Evolutionary conservation across 805 yeast genomes (phyloP).

Genomic region (Candida cerambycidarum): DNA sequence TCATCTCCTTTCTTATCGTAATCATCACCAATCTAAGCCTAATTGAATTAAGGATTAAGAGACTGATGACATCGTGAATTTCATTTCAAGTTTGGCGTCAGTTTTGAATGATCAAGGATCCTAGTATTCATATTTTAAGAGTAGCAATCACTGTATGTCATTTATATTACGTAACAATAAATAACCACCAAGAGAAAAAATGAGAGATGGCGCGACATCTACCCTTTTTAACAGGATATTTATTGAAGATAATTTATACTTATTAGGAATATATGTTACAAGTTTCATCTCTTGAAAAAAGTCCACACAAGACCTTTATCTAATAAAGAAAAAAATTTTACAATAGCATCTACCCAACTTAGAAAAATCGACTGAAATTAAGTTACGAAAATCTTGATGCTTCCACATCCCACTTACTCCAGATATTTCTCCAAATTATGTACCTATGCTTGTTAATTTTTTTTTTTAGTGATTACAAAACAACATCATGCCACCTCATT

Average conservation of each 20-base stretch:
- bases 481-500: background rate
- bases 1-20: background rate
- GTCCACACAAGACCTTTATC: background rate
- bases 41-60: background rate
- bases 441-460: background rate
- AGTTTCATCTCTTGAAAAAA: slow-evolving; percentile 2
- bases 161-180: background rate
- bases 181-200: background rate
- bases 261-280: slow-evolving; percentile 1
- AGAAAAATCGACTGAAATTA: background rate
- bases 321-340: background rate
- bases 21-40: background rate
- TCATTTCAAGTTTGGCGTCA: background rate
- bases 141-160: background rate
- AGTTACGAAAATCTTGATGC: background rate
- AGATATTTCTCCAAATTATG: background rate
- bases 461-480: background rate
- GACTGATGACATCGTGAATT: background rate
- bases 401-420: background rate
- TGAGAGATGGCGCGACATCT: slow-evolving; percentile 1
- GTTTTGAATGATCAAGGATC: background rate
- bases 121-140: background rate
- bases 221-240: slow-evolving; percentile 1
- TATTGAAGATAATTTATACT: background rate
- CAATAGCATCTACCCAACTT: no score